Percentiles rank a stretch among this genome's conserved stretches.
phyloP scores from a whole-genome alignment of 2,329 filamentous ascomycete species.

The Fusarium scirpi region DNA sequence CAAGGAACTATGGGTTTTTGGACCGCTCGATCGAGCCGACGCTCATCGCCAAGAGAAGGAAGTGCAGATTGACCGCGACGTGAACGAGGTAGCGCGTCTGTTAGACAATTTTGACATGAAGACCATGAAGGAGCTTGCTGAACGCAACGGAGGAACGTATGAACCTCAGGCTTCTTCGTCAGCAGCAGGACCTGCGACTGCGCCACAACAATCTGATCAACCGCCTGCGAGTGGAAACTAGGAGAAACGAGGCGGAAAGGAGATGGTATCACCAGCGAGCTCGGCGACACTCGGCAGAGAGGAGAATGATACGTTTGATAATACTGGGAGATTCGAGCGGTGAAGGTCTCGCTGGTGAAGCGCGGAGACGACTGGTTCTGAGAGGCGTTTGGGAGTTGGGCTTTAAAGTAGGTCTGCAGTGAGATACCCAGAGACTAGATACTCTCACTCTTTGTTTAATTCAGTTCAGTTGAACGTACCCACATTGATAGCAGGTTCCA shows the following conservation, averaged over 20 bases:
- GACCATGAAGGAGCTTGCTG: constrained; percentile 52
- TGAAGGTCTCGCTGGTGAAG: not conserved
- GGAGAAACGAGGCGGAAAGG: not conserved
- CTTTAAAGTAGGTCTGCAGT: constrained; percentile 14
- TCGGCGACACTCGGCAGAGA: not conserved
- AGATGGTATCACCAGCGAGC: not conserved
- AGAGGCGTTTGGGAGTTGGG: constrained; percentile 18
- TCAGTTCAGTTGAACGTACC: not conserved
- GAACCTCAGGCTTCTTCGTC: constrained; percentile 39
- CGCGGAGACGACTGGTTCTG: not conserved
- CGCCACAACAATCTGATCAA: constrained; percentile 8
- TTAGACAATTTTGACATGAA: constrained; percentile 52
- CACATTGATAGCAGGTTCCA: not conserved
- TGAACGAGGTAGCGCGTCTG: constrained; percentile 51
- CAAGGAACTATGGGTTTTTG: constrained; percentile 61
- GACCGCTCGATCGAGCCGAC: constrained; percentile 56
- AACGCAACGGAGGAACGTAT: constrained; percentile 54
- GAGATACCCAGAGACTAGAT: constrained; percentile 32
- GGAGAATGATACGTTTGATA: not conserved
- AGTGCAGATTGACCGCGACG: constrained; percentile 53
- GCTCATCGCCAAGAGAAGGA: constrained; percentile 52
- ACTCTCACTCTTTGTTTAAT: constrained; percentile 5
- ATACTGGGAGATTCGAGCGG: not conserved
- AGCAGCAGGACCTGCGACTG: not conserved
- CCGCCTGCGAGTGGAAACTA: constrained; percentile 18